Evolutionary conservation across 208 protist genomes (phyloP), one percentile per base, ranked within the genome.

Genomic region (Leishmania gerbilli): DNA sequence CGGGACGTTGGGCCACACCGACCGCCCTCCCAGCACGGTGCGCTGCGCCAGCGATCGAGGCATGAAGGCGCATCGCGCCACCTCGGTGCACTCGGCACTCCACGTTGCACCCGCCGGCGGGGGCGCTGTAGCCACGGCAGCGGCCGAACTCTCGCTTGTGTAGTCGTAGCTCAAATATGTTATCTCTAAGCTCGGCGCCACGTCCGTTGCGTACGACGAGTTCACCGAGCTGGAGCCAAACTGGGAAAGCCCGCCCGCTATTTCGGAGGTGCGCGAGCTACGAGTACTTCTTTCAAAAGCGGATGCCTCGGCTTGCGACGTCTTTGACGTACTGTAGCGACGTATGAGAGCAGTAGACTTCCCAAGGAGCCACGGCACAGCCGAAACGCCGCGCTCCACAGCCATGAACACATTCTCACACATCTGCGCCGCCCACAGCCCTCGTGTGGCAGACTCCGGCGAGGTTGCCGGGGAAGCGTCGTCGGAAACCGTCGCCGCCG

Each of bases 31-130:
- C 42, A 82, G 51, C 51, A 85, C 78, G 13, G 58, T 76, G 58
- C 75, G 68, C 49, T 79, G 75, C 42, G 88, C 88, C 42, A 82
- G 45, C 45, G 55, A 45, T 1, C 75, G 82, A 40, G 87, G 19
- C 34, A 85, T 60, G n/a, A 89, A 91, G 72, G 83, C 88, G 37
- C 67, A 68, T 9, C 83, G 79, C 17, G 89, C 74, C 34, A 88
- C 83, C 27, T 89, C 88, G 45, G 74, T 34, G 55, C 82, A 88
- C 83, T 84, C 82, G n/a, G 71, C 60, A 24, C 77, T 76, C 82
- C 82, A 85, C 64, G 69, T 42, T 1, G 64, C 11, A 9, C 82
- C 72, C 9, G 45, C 42, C 31, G 49, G 82, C 7, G 72, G 56
- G 17, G 82, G 17, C 4, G 34, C 71, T 19, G 49, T 69, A 31